A percentile compares a stretch with the other conserved stretches of the same genome.
phyloP scores from a whole-genome alignment of 805 yeast genomes.

The Saccharomycopsis vini region DNA sequence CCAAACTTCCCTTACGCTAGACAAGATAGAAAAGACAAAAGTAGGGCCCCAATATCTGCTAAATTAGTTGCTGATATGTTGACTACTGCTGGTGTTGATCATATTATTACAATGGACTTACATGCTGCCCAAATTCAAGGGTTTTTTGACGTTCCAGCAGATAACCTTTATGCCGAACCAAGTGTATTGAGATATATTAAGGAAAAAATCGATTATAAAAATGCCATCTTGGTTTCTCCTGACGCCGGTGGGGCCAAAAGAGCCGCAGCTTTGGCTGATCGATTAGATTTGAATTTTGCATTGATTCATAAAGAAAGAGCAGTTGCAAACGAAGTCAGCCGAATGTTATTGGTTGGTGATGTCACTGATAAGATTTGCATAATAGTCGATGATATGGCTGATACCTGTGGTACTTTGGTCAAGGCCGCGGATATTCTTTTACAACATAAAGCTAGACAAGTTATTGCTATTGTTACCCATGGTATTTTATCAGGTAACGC shows the following conservation, averaged over 20 bases:
- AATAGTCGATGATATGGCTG: slow-evolving; percentile 95
- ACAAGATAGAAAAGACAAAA: slow-evolving; percentile 93
- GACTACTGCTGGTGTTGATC: slow-evolving; percentile 91
- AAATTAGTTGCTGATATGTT: slow-evolving; percentile 85
- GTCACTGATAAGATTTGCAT: slow-evolving; percentile 77
- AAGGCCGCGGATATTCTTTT: slow-evolving; percentile 87
- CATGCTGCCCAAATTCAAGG: slow-evolving; percentile 99
- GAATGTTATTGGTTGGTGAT: slow-evolving; percentile 95
- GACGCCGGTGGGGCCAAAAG: slow-evolving; percentile 99
- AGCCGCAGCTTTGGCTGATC: slow-evolving; percentile 89
- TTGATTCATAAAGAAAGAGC: slow-evolving; percentile 94
- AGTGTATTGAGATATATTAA: slow-evolving; percentile 74
- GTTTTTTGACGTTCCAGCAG: slow-evolving; percentile 90
- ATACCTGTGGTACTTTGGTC: slow-evolving; percentile 93
- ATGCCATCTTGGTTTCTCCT: slow-evolving; percentile 83
- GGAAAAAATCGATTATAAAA: slow-evolving; percentile 45
- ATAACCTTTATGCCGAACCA: slow-evolving; percentile 93
- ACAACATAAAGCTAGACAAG: slow-evolving; percentile 73
- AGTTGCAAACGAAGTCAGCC: slow-evolving; percentile 86
- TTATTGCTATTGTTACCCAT: slow-evolving; percentile 90
- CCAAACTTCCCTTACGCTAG: slow-evolving; percentile 97
- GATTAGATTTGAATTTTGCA: slow-evolving; percentile 86
- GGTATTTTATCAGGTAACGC: slow-evolving; percentile 90
- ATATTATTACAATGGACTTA: slow-evolving; percentile 91
- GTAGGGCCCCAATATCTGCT: slow-evolving; percentile 94